phyloP scores from a whole-genome alignment of 2,329 filamentous ascomycete species.

The Ramichloridium luteum region DNA sequence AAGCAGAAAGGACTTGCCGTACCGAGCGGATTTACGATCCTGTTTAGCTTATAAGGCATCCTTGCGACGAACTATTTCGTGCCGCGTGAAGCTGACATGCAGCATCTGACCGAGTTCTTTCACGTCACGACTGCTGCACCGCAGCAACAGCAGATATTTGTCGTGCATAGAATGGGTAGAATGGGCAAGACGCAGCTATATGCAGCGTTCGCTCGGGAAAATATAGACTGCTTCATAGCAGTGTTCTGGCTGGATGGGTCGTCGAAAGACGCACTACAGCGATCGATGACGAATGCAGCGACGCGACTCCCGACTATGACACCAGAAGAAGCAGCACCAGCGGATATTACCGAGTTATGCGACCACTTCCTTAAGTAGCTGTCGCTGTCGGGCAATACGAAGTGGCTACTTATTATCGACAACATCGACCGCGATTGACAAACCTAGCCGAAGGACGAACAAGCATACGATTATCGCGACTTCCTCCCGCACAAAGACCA shows the following conservation, averaged over 20 bases:
- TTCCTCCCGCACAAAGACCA: constrained; percentile 14
- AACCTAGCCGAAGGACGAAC: constrained; percentile 7
- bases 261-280: constrained; percentile 20
- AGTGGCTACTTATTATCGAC: constrained; percentile 28
- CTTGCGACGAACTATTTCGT: constrained; percentile 13
- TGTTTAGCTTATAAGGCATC: constrained; percentile 13
- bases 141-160: constrained; percentile 9
- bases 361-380: constrained; percentile 14
- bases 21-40: constrained; percentile 3
- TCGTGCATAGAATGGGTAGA: constrained; percentile 20
- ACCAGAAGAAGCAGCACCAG: not conserved
- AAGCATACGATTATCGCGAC: constrained; percentile 14
- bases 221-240: constrained; percentile 17
- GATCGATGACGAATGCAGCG: constrained; percentile 8
- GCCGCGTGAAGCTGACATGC: constrained; percentile 14
- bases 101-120: constrained; percentile 10
- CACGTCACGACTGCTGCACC: constrained; percentile 7
- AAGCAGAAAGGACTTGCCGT: not conserved
- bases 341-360: not conserved
- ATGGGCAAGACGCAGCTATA: constrained; percentile 23
- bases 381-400: constrained; percentile 14
- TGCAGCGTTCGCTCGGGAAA: constrained; percentile 4
- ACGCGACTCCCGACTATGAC: not conserved
- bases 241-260: constrained; percentile 26
- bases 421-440: constrained; percentile 21